Percentiles rank a stretch among this genome's conserved stretches.
These are phyloP conservation scores for Populus simonii DNA, from an alignment of 345 rosid species.

Conservation along the genomic window DNA sequence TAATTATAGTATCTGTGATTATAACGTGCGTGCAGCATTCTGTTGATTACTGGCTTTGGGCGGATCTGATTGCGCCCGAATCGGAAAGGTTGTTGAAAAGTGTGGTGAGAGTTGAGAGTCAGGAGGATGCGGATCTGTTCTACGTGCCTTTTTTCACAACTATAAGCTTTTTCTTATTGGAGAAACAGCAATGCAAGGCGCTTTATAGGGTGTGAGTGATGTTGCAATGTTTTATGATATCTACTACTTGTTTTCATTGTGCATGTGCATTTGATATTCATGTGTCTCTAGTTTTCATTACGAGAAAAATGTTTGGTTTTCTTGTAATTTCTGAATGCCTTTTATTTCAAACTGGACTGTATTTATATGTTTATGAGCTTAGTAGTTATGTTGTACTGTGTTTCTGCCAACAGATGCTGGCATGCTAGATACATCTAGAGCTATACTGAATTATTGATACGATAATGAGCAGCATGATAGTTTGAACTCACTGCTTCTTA, in stretches of 20 bases:
- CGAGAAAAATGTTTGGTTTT: not conserved
- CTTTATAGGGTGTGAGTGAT: conserved; percentile 99
- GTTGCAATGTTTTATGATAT: conserved; percentile 24
- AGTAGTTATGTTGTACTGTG: not conserved
- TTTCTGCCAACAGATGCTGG: not conserved
- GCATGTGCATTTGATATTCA: not conserved
- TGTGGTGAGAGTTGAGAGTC: conserved; percentile 70
- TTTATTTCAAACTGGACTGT: too few species aligned
- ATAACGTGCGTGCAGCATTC: conserved; percentile 59
- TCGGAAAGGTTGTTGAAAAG: conserved; percentile 73
- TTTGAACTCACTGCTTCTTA: too few species aligned
- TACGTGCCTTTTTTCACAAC: conserved; percentile 90
- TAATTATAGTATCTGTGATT: not conserved
- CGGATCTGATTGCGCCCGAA: conserved; percentile 72
- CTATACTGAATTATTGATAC: not conserved
- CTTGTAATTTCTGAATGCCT: too few species aligned
- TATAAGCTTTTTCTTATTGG: conserved; percentile 88
- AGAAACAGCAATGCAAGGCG: conserved; percentile 92
- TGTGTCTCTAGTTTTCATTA: not conserved
- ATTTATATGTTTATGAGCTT: too few species aligned
- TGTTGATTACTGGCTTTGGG: conserved; percentile 96
- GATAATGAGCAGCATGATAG: too few species aligned
- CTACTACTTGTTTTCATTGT: not conserved
- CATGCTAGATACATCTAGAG: not conserved
- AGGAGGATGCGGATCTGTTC: conserved; percentile 84